Evolutionary conservation across 768 basidiomycete genomes (phyloP), one percentile per base, ranked within the genome.

Genomic region (Amanita polypyramis): DNA sequence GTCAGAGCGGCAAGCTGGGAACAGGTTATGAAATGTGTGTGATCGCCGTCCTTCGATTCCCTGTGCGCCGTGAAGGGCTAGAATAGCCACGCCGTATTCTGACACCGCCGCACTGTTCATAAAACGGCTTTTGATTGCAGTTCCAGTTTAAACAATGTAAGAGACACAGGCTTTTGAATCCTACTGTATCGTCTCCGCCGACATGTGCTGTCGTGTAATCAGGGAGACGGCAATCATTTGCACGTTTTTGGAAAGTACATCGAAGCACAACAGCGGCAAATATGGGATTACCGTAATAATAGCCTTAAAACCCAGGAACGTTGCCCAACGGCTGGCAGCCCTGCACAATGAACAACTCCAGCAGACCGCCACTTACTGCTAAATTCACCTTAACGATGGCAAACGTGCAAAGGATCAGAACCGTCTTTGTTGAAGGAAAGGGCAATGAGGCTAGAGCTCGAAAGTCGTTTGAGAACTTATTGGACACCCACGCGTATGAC

Each of bases 1-100:
- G 35, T 47, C 46, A 47, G 25, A 47, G 51, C 52, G 10, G 32
- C 25, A 49, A 53, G 51, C 44, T 49, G 49, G 52, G 52, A 39
- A 50, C 35, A 37, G 47, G 49, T 48, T 50, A 52, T 34, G 34
- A 23, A 41, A 43, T 36, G 17, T 51, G 57, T 64, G 57, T 64
- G 61, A 64, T 62, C 61, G 61, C 62, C 60, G 62, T 54, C 48
- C 57, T 58, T 60, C 56, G 21, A 52, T 50, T 47, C 35, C 45
- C 36, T 40, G n/a, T 46, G 32, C 6, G 32, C 32, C 32, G 30
- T 44, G 44, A 36, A 45, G 44, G 44, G 23, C 5, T 21, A 35
- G 7, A 34, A 45, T 23, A 25, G 35, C 25, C 44, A 34, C 23
- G 44, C 23, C 34, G 43, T 35, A 14, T 6, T 45, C 33, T 35